Evolutionary conservation across 139 green algal species (phyloP).

Genomic region (Asterochloris erici): DNA sequence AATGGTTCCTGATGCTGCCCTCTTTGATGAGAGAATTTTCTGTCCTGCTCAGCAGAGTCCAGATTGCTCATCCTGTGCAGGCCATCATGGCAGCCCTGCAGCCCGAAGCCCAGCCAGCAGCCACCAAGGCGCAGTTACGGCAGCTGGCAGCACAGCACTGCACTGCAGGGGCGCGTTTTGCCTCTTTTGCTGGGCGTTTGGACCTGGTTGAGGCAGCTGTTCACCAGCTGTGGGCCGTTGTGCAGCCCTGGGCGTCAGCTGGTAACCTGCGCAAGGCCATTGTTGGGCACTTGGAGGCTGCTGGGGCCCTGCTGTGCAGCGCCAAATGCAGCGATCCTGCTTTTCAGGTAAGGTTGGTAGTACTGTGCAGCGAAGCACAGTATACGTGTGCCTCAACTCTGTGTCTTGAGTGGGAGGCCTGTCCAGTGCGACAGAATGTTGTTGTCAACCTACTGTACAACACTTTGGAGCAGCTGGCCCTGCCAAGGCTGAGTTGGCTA

Average conservation of each 20-base stretch:
- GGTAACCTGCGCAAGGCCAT: slow-evolving; percentile 12
- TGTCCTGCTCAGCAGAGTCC: neutral
- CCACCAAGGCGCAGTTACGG: slow-evolving; percentile 1
- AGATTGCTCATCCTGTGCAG: neutral
- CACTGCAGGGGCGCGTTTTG: slow-evolving; percentile 31
- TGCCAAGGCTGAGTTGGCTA: no score
- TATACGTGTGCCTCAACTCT: neutral
- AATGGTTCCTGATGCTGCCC: neutral
- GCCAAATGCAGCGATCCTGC: slow-evolving; percentile 27
- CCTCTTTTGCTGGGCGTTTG: slow-evolving; percentile 33
- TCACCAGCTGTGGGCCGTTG: slow-evolving; percentile 31
- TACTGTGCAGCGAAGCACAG: neutral
- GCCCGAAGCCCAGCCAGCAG: neutral
- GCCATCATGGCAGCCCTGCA: neutral
- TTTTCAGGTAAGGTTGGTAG: slow-evolving; percentile 43
- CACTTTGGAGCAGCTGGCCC: no score
- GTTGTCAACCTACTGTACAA: no score
- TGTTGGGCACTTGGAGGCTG: neutral
- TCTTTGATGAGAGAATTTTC: neutral
- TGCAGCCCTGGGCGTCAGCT: slow-evolving; percentile 37
- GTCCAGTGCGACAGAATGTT: no score
- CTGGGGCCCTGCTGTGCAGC: slow-evolving; percentile 28
- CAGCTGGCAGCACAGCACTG: slow-evolving; percentile 33
- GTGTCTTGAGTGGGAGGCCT: no score
- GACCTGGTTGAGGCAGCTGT: slow-evolving; percentile 23